Conservation (phyloP, 1,284 basidiomycete species). For the Exobasidium rhododendri region DNA sequence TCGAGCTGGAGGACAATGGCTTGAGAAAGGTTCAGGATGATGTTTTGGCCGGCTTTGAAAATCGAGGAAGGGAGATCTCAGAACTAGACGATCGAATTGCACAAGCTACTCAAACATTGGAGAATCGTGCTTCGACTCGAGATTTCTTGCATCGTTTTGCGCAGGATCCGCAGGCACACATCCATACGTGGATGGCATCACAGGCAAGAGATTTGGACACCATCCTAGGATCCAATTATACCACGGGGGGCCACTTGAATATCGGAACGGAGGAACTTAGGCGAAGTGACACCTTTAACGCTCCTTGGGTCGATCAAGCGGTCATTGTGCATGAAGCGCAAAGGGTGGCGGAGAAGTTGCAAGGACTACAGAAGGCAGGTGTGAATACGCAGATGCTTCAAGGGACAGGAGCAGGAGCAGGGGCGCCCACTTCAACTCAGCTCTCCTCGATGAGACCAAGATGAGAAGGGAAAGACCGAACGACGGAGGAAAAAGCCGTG, state of each 20-base stretch:
- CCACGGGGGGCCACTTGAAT: conserved; percentile 61
- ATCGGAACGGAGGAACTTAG: conserved; percentile 81
- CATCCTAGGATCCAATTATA: conserved; percentile 64
- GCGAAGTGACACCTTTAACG: conserved; percentile 79
- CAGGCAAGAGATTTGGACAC: conserved; percentile 86
- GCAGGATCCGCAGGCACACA: conserved; percentile 73
- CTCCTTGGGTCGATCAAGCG: conserved; percentile 69
- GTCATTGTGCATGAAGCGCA: conserved; percentile 49
- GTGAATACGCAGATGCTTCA: not conserved
- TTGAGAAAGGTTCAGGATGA: conserved; percentile 72
- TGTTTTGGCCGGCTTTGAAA: conserved; percentile 69
- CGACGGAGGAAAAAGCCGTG: no score
- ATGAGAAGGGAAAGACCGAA: no score
- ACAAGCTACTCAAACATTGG: conserved; percentile 61
- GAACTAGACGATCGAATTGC: conserved; percentile 77
- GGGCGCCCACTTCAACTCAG: not conserved
- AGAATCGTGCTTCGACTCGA: conserved; percentile 78
- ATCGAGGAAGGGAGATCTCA: conserved; percentile 68
- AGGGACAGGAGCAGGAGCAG: not conserved
- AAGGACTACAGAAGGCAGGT: not conserved
- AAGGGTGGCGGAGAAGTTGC: conserved; percentile 41
- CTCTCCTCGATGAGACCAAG: not conserved
- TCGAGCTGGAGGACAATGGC: conserved; percentile 78
- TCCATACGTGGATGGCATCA: conserved; percentile 82
- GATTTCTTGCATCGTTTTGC: conserved; percentile 83